Conservation (phyloP, 768 basidiomycete species). For the Lanmaoa pseudosensibilis region DNA sequence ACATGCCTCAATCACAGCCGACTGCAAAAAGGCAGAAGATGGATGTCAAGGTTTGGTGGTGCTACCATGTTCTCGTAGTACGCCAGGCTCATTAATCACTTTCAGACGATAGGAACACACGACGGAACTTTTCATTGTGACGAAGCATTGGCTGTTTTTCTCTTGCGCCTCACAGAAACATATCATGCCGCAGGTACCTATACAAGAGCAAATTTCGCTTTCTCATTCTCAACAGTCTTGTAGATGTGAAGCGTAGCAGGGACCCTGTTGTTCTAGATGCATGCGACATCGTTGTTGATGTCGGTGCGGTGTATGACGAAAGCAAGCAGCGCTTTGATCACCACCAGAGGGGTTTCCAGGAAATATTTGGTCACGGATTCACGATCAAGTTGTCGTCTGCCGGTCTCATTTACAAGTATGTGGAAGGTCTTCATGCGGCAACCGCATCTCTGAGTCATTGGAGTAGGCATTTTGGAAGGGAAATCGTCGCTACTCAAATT, state of each 20-base stretch:
- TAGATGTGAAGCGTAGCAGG: constrained; percentile 70
- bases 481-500: constrained; percentile 70
- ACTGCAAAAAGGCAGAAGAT: constrained; percentile 45
- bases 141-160: constrained; percentile 91
- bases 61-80: not conserved
- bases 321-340: constrained; percentile 84
- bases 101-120: constrained; percentile 86
- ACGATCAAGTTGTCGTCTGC: constrained; percentile 89
- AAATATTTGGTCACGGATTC: constrained; percentile 87
- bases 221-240: constrained; percentile 1
- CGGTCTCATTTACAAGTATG: constrained; percentile 93
- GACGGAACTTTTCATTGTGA: constrained; percentile 97
- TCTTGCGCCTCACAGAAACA: constrained; percentile 73
- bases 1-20: constrained; percentile 28
- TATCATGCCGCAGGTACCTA: constrained; percentile 73
- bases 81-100: not conserved
- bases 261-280: constrained; percentile 69
- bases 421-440: constrained; percentile 5
- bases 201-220: not conserved
- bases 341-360: constrained; percentile 90
- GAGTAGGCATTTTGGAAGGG: constrained; percentile 81
- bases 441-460: constrained; percentile 3
- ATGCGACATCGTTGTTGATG: constrained; percentile 95
- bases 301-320: constrained; percentile 90
- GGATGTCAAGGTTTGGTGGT: constrained; percentile 38